Evolutionary conservation across 192 early-diverging fungal species (phyloP), one percentile per base, ranked within the genome.

Genomic region (Coemansia asiatica): DNA sequence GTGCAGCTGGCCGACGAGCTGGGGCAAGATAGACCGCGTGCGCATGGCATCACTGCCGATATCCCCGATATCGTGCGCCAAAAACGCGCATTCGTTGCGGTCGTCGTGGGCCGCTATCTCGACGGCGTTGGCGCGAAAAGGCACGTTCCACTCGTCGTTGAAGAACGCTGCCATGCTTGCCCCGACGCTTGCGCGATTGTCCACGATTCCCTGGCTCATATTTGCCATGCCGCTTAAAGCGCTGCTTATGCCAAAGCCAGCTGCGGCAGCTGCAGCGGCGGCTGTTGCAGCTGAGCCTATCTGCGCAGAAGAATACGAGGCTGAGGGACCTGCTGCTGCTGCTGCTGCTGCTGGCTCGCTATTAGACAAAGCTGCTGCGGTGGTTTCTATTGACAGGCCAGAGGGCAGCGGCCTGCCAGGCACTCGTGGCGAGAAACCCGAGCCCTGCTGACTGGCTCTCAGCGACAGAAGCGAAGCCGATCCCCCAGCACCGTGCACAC

Each of bases 41-140:
- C 78, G 72, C 64, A 69, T 66, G 6, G 53, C 6, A 40, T 73
- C 78, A 57, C 55, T 16, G 31, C 60, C 61, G 8, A 26, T 23
- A 21, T 50, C 47, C 25, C 59, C 64, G 25, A 33, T 22, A 7
- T 65, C 57, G 49, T 65, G 53, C 23, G 74, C 59, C 48, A 82
- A 38, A 56, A 82, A 82, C 36, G 79, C 79, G 44, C 71, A 78
- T 51, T 82, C 75, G 59, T 57, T 59, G 61, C 68, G 70, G 58
- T 82, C 75, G 50, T 82, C 81, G 44, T 78, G 74, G 18, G 68
- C 76, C 2, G 81, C 81, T 35, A 78, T 78, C 56, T 75, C 74
- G 8, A 75, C 81, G 0, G 81, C 81, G 22, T 71, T 75, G 31
- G 72, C 61, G 31, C 71, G 68, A 25, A 76, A 81, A 15, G 79